Base-by-base conservation (phyloP, 805 yeast species). In the Hanseniaspora vineae region DNA sequence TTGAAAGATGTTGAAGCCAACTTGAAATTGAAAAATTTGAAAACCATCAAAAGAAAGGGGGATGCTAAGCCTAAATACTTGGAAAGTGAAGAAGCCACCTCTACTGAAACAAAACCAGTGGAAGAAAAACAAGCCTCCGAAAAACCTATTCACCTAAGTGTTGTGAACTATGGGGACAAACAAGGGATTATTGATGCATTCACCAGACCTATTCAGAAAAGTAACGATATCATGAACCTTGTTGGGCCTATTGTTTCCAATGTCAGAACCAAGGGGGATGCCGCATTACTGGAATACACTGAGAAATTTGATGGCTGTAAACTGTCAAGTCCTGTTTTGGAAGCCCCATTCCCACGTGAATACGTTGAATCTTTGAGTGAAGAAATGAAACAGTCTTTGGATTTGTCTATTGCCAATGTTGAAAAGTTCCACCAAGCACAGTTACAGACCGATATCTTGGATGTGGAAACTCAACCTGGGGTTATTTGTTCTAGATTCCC, bases 361-460 rank as follows among this genome's bases (percentile, higher is more conserved):
- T 72, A 78, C 59, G 87, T 88, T 82, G 67, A 78, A 50, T 73
- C 86, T 42, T 70, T 83, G 45, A 73, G 81, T 4, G 87, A 83
- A 35, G 80, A 77, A 54, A 76, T 92, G 71, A 84, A 77, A 61
- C 75, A 72, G 35, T 94, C 97, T 39, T 80, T 92, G 53, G 98
- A 92, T 61, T 68, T 92, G 51, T 88, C 97, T 19, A 81, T 88
- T 67, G 79, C 75, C 52, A 92, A 92, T 66, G 92, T 92, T 50
- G 79, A 78, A 58, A 84, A 80, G 66, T 92, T 92, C 79, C 99
- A 92, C 67, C 78, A 80, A 29, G 98, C 97, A 3, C 99, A 92
- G 67, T 70, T 84, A 50, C 88, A 85, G 53, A 70, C 69, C 20
- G 83, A 80, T 49, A 75, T 82, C 11, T 68, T 90, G 65, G 73